Base-by-base conservation (phyloP, 2,329 filamentous ascomycete genomes). In the Trichoderma arundinaceum region DNA sequence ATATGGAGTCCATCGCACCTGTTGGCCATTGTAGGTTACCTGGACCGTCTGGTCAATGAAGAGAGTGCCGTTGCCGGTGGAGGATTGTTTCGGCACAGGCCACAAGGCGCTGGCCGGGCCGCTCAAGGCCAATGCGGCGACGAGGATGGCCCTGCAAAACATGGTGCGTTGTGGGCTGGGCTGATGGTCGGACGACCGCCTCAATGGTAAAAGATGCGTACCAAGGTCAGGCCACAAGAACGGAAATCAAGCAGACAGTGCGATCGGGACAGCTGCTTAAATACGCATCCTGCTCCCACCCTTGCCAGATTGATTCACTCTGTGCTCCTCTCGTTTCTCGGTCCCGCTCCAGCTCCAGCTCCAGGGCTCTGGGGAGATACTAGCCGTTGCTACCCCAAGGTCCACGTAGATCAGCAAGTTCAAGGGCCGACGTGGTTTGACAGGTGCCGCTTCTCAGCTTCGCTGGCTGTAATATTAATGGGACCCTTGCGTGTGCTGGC, bases 21-120 rank as follows among this genome's bases (percentile, higher is more conserved):
- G 39, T 60, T 67, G 48, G 71, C 84, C 84, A 77, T 89, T 88
- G 74, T 88, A 88, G 44, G 83, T 86, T 66, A 89, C 78, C 13
- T 78, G 72, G 66, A 88, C 74, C 69, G 78, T 77, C 67, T 82
- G 76, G 67, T 80, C 78, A 71, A 89, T 84, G 76, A 83, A 86
- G 68, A 89, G 75, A 38, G 81, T 78, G 9, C 79, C 79, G 69
- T 80, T 80, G 65, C 86, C 86, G 15, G 81, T 84, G 51, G 79
- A 81, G 62, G 84, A 78, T 44, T 78, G 79, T 62, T 78, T 77
- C 2, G 86, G 86, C 22, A 81, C 78, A 12, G 86, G 86, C 86
- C 86, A 89, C 67, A 89, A 74, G 13, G 86, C 86, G n/a, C 78
- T 70, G 64, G 76, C 82, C 12, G 76, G 71, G 41, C 51, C 28